These are phyloP conservation scores for Hygrocybe coccinea DNA, from an alignment of 768 basidiomycete genomes.

Conservation along the genomic window DNA sequence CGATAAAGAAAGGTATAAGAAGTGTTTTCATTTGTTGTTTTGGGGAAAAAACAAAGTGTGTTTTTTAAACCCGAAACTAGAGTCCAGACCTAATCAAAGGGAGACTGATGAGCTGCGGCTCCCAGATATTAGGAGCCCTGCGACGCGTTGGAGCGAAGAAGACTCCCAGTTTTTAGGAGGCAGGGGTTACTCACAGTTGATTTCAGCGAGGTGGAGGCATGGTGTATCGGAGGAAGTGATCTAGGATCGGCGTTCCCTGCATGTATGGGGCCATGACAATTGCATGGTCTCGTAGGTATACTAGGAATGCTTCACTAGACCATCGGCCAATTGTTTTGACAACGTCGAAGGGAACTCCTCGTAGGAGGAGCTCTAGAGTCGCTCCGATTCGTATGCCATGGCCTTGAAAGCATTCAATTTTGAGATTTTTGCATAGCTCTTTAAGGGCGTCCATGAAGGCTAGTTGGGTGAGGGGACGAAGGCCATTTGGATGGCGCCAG, in stretches of 20 bases:
- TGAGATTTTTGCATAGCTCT: conserved; percentile 6
- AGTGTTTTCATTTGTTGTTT: too few species aligned
- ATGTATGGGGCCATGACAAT: conserved; percentile 29
- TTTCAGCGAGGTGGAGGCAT: conserved; percentile 7
- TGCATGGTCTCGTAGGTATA: conserved; percentile 25
- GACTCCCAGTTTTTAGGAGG: not conserved
- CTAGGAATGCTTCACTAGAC: conserved; percentile 30
- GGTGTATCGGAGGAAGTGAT: conserved; percentile 8
- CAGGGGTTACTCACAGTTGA: conserved; percentile 4
- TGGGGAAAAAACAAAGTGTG: not conserved
- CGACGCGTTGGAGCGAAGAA: not conserved
- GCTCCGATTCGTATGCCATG: conserved; percentile 29
- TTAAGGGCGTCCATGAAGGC: conserved; percentile 21
- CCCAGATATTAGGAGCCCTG: not conserved
- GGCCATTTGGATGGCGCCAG: conserved; percentile 11
- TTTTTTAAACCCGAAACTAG: conserved; percentile 1
- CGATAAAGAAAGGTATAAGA: too few species aligned
- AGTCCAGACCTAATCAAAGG: not conserved
- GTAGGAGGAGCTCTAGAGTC: conserved; percentile 35
- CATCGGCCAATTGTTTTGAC: conserved; percentile 35
- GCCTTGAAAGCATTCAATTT: conserved; percentile 18
- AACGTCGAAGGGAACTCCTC: conserved; percentile 33
- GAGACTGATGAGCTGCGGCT: not conserved
- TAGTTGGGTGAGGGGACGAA: conserved; percentile 23
- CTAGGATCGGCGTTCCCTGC: conserved; percentile 15